A percentile compares a stretch with the other conserved stretches of the same genome.
Conservation (phyloP, 176 grass and related monocot species). For the Stipa capillata region DNA sequence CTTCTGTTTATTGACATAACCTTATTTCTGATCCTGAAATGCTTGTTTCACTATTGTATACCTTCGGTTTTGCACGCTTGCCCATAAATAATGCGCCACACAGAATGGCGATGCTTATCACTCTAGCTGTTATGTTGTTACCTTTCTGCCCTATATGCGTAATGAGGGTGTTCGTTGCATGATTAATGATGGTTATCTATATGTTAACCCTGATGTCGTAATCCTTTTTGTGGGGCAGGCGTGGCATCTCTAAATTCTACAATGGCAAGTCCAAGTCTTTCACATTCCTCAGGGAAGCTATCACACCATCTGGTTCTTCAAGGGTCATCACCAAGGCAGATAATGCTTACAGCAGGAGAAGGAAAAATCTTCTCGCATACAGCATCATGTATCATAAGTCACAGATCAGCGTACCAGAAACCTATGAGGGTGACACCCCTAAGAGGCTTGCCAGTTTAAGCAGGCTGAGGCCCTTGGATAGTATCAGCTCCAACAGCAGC, state of each 20-base stretch:
- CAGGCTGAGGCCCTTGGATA: not conserved
- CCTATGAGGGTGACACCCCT: not conserved
- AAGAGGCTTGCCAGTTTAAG: constrained; percentile 26
- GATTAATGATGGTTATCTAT: not conserved
- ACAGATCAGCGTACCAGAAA: not conserved
- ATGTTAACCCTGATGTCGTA: not conserved
- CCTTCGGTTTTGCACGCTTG: not conserved
- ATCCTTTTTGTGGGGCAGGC: constrained; percentile 21
- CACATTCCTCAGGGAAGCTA: constrained; percentile 32
- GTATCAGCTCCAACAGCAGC: constrained; percentile 20
- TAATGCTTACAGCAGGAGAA: constrained; percentile 42
- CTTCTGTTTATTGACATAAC: not conserved
- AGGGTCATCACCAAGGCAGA: constrained; percentile 55
- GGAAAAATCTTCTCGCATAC: constrained; percentile 53
- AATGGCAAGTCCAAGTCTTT: constrained; percentile 69
- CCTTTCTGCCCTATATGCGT: not conserved
- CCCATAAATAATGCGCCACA: not conserved
- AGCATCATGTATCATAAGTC: constrained; percentile 30
- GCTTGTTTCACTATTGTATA: not conserved
- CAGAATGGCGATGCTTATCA: not conserved
- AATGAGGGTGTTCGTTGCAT: not conserved
- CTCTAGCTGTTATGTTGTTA: not conserved
- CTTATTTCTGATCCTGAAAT: not conserved
- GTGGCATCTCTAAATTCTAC: constrained; percentile 62
- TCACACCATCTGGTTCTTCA: constrained; percentile 31